A percentile compares a stretch with the other conserved stretches of the same genome.
Evolutionary conservation across 495 filamentous ascomycete genomes (phyloP).

Genomic region (Annulohypoxylon stygium): DNA sequence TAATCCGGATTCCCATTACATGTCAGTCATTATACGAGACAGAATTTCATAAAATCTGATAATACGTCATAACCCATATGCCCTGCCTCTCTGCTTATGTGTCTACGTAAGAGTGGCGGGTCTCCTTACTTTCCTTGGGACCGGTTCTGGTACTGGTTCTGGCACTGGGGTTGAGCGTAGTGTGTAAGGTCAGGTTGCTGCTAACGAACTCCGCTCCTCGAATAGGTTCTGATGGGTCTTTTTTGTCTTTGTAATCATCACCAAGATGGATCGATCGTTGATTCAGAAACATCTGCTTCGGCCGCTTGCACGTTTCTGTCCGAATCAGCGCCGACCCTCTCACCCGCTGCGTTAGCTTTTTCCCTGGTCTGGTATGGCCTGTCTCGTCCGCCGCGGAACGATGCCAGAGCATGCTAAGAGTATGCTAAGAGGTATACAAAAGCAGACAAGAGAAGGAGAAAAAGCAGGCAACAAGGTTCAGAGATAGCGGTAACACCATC

Average conservation of each 20-base stretch:
- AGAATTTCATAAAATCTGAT: conserved; percentile 18
- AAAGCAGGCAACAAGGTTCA: conserved; percentile 22
- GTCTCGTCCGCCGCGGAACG: conserved; percentile 19
- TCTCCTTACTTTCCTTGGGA: conserved; percentile 20
- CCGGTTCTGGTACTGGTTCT: neutral
- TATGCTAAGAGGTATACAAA: neutral
- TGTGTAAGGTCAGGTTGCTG: conserved; percentile 11
- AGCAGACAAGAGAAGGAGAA: neutral
- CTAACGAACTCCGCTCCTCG: conserved; percentile 31
- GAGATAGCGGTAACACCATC: conserved; percentile 29
- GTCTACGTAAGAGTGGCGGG: conserved; percentile 45
- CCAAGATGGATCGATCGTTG: conserved; percentile 29
- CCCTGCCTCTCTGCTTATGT: conserved; percentile 37
- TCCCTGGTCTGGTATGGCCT: conserved; percentile 22
- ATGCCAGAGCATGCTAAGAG: conserved; percentile 4
- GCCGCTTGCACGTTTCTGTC: conserved; percentile 19
- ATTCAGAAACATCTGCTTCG: conserved; percentile 15
- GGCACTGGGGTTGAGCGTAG: too few species aligned
- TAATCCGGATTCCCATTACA: neutral
- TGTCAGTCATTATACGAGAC: conserved; percentile 29
- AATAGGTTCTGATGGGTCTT: conserved; percentile 31
- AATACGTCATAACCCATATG: conserved; percentile 29
- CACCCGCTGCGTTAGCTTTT: neutral
- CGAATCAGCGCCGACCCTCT: conserved; percentile 30
- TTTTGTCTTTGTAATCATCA: conserved; percentile 35